Conservation (phyloP, 192 early-diverging fungal genomes). For the Backusella liffmaniae region DNA sequence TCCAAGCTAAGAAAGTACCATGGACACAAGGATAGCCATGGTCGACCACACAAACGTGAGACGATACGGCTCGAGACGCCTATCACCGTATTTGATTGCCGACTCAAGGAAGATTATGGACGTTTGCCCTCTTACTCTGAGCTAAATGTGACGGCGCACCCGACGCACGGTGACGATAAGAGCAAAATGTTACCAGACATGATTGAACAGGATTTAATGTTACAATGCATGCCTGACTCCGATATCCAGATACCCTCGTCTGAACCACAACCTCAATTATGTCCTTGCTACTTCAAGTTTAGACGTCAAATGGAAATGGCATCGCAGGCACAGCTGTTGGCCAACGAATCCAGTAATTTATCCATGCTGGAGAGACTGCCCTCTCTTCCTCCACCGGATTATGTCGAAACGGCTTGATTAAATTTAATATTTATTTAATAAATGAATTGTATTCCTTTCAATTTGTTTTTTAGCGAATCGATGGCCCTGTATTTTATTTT, state of each 20-base stretch:
- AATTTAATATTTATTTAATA: not conserved
- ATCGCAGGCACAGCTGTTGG: constrained; percentile 4
- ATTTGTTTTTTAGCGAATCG: not conserved
- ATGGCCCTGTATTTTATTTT: not conserved
- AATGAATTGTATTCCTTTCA: not conserved
- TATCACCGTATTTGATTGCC: constrained; percentile 29
- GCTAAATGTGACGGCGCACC: constrained; percentile 8
- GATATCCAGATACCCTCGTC: not conserved
- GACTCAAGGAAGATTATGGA: constrained; percentile 29
- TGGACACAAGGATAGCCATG: not conserved
- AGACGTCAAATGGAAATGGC: constrained; percentile 25
- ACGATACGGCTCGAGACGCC: constrained; percentile 14
- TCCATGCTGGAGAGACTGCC: constrained; percentile 12
- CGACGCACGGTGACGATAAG: not conserved
- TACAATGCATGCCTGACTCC: constrained; percentile 15
- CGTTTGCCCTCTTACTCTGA: constrained; percentile 28
- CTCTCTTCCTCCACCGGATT: constrained; percentile 29
- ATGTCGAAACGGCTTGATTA: constrained; percentile 10
- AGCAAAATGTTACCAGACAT: not conserved
- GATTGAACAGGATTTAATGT: constrained; percentile 13
- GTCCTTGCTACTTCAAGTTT: constrained; percentile 24
- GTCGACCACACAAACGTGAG: not conserved
- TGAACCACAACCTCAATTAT: constrained; percentile 9
- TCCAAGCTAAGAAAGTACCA: not conserved
- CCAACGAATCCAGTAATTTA: not conserved